phyloP scores from a whole-genome alignment of 179 eudicot species.

The Carnegiea gigantea region DNA sequence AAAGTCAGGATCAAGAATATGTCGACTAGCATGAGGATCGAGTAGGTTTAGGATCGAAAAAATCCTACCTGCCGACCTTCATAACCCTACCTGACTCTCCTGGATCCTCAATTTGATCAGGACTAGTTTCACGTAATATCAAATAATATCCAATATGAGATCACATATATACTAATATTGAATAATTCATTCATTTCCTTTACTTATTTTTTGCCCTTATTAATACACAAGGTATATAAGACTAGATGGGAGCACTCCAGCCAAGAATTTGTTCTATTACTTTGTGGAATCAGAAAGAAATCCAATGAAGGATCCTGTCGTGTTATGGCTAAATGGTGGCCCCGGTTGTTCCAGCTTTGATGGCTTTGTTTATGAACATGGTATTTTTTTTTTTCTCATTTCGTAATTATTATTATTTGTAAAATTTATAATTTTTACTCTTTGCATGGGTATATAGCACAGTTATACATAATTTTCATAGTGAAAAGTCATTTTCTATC shows the following conservation, averaged over 20 bases:
- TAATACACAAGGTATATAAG: constrained; percentile 59
- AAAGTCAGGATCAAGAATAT: too few species aligned
- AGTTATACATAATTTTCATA: constrained; percentile 1
- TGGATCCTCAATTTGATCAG: too few species aligned
- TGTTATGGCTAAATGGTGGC: constrained; percentile 96
- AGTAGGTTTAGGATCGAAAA: too few species aligned
- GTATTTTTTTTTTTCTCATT: constrained; percentile 34
- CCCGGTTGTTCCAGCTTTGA: constrained; percentile 99
- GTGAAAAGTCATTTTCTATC: constrained; percentile 24
- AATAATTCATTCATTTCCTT: not conserved
- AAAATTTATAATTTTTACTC: not conserved
- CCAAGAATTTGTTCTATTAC: constrained; percentile 71
- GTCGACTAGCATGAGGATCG: too few species aligned
- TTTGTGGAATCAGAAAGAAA: constrained; percentile 83
- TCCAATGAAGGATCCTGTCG: constrained; percentile 73
- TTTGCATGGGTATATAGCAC: constrained; percentile 5
- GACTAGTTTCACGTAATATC: too few species aligned
- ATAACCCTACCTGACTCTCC: too few species aligned
- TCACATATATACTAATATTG: too few species aligned
- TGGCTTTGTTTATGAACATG: constrained; percentile 94
- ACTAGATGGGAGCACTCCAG: constrained; percentile 34
- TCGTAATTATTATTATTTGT: not conserved
- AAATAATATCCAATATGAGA: too few species aligned
- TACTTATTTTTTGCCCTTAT: not conserved
- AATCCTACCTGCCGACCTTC: too few species aligned